Evolutionary conservation across 371 early-diverging fungal genomes (phyloP), one percentile per base, ranked within the genome.

Genomic region (Synchytrium microbalum): DNA sequence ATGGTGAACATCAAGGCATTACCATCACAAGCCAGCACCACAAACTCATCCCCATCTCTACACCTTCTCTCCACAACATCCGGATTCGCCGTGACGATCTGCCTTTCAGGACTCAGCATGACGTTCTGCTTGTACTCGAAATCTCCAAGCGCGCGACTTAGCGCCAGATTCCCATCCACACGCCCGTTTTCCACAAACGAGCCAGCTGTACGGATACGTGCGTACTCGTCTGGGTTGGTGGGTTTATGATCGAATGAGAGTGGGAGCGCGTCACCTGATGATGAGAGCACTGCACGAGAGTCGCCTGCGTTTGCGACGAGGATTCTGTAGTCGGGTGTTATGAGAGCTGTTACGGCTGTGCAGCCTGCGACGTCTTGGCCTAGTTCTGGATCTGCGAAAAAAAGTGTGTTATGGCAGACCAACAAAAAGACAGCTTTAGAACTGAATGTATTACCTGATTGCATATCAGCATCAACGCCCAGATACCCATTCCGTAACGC

Each of bases 361-460:
- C 93, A 94, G 23, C 98, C 98, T 24, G 94, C 90, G 96, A 76
- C 95, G 95, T 38, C 95, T n/a, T n/a, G n/a, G n/a, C n/a, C n/a
- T n/a, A n/a, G n/a, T n/a, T n/a, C n/a, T n/a, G n/a, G n/a, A n/a
- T n/a, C n/a, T n/a, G n/a, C n/a, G n/a, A n/a, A n/a, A n/a, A n/a
- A n/a, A n/a, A n/a, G n/a, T n/a, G n/a, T n/a, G n/a, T n/a, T n/a
- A n/a, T n/a, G n/a, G n/a, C n/a, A n/a, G n/a, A n/a, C n/a, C n/a
- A n/a, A n/a, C n/a, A n/a, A n/a, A n/a, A n/a, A n/a, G n/a, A n/a
- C n/a, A n/a, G n/a, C n/a, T n/a, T n/a, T n/a, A n/a, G n/a, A n/a
- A n/a, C n/a, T n/a, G n/a, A n/a, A n/a, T n/a, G n/a, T n/a, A n/a
- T n/a, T n/a, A 89, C 87, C 88, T 65, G 74, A 73, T 52, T 84